Evolutionary conservation across 352 stramenopile genomes (phyloP).

Genomic region (Phytophthora foliorum): DNA sequence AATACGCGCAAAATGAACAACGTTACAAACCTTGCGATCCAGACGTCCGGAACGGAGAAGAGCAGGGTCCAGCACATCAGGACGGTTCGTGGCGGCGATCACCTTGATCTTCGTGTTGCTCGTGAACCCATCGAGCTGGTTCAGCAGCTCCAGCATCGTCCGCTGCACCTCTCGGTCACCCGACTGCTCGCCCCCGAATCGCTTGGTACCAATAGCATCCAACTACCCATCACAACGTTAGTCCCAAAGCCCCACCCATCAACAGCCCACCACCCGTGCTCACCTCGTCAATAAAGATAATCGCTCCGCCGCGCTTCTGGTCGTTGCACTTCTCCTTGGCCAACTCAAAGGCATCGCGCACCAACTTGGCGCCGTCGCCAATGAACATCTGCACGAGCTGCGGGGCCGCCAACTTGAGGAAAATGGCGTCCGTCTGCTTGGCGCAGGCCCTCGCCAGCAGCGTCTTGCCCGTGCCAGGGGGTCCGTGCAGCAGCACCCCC

Average conservation of each 20-base stretch:
- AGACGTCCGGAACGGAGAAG: conserved; percentile 93
- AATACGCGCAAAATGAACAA: background rate
- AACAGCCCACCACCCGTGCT: background rate
- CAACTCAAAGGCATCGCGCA: conserved; percentile 98
- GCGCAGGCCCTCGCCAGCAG: conserved; percentile 98
- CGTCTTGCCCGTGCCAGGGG: conserved; percentile 98
- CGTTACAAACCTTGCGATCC: conserved; percentile 92
- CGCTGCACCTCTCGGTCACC: conserved; percentile 98
- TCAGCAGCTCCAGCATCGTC: conserved; percentile 99
- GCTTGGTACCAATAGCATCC: conserved; percentile 99
- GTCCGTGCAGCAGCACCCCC: conserved; percentile 97
- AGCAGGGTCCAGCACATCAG: conserved; percentile 97
- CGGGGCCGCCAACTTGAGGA: conserved; percentile 98
- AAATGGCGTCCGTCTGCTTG: conserved; percentile 99
- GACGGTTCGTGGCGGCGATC: conserved; percentile 98
- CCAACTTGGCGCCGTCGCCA: conserved; percentile 97
- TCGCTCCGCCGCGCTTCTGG: conserved; percentile 92
- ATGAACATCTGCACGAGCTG: conserved; percentile 99
- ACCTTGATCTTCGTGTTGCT: conserved; percentile 99
- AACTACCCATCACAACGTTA: conserved; percentile 57
- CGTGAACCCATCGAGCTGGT: conserved; percentile 98
- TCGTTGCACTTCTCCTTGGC: conserved; percentile 95
- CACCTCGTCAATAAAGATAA: conserved; percentile 99
- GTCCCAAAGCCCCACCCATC: background rate
- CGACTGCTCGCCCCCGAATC: conserved; percentile 97